Base-by-base conservation (phyloP, 148 eudicot species). In the Rhododendron ovatum region DNA sequence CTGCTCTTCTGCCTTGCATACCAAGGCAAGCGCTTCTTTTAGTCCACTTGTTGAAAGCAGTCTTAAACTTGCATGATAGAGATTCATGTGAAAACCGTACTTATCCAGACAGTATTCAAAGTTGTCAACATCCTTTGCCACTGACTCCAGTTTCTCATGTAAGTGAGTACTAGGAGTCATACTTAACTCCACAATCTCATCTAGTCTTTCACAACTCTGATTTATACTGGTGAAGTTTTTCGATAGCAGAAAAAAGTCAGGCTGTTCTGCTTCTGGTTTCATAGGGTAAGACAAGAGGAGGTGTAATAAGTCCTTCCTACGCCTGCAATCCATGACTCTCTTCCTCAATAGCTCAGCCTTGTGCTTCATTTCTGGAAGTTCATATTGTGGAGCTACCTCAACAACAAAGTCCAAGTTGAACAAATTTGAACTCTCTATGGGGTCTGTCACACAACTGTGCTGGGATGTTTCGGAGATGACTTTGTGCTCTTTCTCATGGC, bases 291-390 rank as follows among this genome's bases (percentile, higher is more conserved):
- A 82, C 33, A 55, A 17, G 84, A 82, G 28, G 18, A 82, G 50
- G 50, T 61, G 50, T 43, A 61, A 41, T 26, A 82, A 61, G 53
- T 82, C 76, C 84, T 37, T 82, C 73, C 75, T 82, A 47, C 73
- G 53, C 28, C 8, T 61, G 48, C 43, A 82, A 39, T 47, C 50
- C 84, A 24, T 41, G 7, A 17, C 69, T 57, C 35, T 37, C 8
- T 11, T 2, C 69, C 5, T 82, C 47, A 82, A 82, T 20, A 9
- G n/a, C 45, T 30, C 8, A 4, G 17, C 43, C 33, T 82, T 11
- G 69, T 3, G 50, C 48, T 39, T 24, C 69, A 28, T 37, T 53
- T 24, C 69, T 22, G 9, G 10, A 61, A 20, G 9, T 24, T 20
- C 26, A 61, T 24, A 6, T 61, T 7, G 67, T 5, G 11, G 69